Evolutionary conservation across 2,329 filamentous ascomycete species (phyloP).

Genomic region (Sporothrix sp.): DNA sequence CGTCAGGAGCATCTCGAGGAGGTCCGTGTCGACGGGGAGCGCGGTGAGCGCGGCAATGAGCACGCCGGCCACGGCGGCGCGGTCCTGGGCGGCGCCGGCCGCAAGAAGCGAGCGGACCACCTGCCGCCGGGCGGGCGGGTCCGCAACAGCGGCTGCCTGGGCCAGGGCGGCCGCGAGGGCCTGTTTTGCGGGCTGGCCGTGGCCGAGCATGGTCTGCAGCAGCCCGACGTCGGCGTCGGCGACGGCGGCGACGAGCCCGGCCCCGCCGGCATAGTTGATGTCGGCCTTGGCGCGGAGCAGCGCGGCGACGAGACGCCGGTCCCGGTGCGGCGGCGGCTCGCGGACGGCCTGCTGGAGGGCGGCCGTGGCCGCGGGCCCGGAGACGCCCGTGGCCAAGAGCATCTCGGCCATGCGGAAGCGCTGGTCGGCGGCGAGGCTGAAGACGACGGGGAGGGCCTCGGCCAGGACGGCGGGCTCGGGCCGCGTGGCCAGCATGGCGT

Average conservation of each 20-base stretch:
- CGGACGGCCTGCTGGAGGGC: constrained; percentile 45
- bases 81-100: constrained; percentile 30
- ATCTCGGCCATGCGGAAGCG: constrained; percentile 40
- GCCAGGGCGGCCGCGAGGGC: constrained; percentile 36
- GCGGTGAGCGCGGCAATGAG: constrained; percentile 34
- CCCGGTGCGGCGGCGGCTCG: constrained; percentile 36
- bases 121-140: constrained; percentile 34
- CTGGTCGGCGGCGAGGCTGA: constrained; percentile 31
- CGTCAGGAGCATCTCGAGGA: constrained; percentile 40
- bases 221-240: constrained; percentile 37
- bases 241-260: constrained; percentile 40
- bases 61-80: constrained; percentile 33
- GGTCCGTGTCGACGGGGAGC: constrained; percentile 39
- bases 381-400: constrained; percentile 40
- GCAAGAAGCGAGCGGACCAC: constrained; percentile 39
- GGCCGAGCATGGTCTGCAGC: constrained; percentile 34
- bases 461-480: constrained; percentile 39
- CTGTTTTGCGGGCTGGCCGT: constrained; percentile 37
- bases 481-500: constrained; percentile 36
- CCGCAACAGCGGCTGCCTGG: constrained; percentile 36
- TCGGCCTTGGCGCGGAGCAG: constrained; percentile 44
- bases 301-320: constrained; percentile 42
- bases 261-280: constrained; percentile 43
- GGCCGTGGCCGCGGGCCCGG: constrained; percentile 36
- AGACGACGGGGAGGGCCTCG: constrained; percentile 39